phyloP scores from a whole-genome alignment of 2,329 filamentous ascomycete species.

The Diaporthe velutina region DNA sequence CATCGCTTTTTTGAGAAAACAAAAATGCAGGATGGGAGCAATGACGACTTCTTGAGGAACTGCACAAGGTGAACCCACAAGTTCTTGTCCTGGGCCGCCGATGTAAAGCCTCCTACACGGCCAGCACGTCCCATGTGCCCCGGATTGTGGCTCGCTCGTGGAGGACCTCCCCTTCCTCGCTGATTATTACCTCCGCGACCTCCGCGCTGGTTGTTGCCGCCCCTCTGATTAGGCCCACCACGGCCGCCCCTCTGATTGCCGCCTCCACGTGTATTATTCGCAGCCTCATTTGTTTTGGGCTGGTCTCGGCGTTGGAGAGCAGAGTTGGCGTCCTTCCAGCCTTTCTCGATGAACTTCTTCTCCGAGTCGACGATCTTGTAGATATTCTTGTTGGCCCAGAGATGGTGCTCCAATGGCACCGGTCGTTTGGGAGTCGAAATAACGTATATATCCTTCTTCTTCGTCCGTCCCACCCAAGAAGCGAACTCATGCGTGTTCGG shows the following conservation, averaged over 20 bases:
- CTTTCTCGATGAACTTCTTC: slow-evolving; percentile 90
- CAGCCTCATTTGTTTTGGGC: slow-evolving; percentile 62
- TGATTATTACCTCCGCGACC: slow-evolving; percentile 63
- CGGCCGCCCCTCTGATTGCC: slow-evolving; percentile 64
- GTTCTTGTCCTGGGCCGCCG: slow-evolving; percentile 93
- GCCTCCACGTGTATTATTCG: slow-evolving; percentile 59
- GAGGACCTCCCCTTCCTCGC: slow-evolving; percentile 69
- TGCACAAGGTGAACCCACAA: slow-evolving; percentile 97
- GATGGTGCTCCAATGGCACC: slow-evolving; percentile 93
- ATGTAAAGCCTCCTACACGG: slow-evolving; percentile 86
- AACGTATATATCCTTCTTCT: slow-evolving; percentile 99
- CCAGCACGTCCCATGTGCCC: slow-evolving; percentile 94
- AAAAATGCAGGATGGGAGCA: slow-evolving; percentile 95
- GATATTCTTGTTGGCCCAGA: slow-evolving; percentile 94
- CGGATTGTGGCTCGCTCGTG: slow-evolving; percentile 71
- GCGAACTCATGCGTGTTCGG: slow-evolving; percentile 98
- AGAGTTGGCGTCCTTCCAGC: slow-evolving; percentile 94
- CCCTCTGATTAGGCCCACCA: slow-evolving; percentile 61
- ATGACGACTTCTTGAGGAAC: slow-evolving; percentile 85
- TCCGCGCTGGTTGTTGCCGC: slow-evolving; percentile 62
- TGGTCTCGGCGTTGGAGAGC: slow-evolving; percentile 87
- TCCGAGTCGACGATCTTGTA: slow-evolving; percentile 95
- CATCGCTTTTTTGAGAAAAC: slow-evolving; percentile 99
- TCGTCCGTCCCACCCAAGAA: slow-evolving; percentile 97
- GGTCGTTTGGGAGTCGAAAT: slow-evolving; percentile 97